Conservation (phyloP, 805 yeast genomes). For the Candida loeiensis region DNA sequence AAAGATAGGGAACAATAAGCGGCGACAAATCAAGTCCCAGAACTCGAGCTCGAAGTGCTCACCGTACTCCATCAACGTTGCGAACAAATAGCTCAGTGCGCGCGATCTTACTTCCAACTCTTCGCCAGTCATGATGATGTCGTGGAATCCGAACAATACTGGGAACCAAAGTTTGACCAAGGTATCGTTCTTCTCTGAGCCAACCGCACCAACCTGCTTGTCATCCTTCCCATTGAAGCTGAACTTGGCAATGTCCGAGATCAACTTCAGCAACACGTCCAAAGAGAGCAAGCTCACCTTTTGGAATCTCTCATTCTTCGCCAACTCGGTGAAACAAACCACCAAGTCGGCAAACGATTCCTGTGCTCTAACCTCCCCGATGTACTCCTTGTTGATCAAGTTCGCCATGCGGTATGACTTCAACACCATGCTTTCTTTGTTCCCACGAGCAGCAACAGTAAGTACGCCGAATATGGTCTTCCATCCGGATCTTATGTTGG, state of each 20-base stretch:
- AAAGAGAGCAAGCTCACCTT: constrained; percentile 77
- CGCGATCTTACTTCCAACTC: constrained; percentile 92
- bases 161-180: constrained; percentile 77
- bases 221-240: constrained; percentile 27
- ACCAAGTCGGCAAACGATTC: constrained; percentile 67
- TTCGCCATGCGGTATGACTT: constrained; percentile 63
- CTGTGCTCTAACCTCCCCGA: constrained; percentile 61
- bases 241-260: constrained; percentile 51
- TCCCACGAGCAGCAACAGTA: constrained; percentile 64
- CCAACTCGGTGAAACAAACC: constrained; percentile 71
- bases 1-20: constrained; percentile 86
- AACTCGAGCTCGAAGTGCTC: constrained; percentile 65
- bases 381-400: constrained; percentile 57
- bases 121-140: constrained; percentile 86
- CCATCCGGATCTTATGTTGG: constrained; percentile 90
- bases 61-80: constrained; percentile 76
- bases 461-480: constrained; percentile 78
- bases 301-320: constrained; percentile 82
- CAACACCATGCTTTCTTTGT: constrained; percentile 54
- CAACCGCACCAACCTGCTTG: constrained; percentile 14
- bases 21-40: constrained; percentile 79
- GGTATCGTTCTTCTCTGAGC: constrained; percentile 12
- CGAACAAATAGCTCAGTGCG: constrained; percentile 80
- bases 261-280: constrained; percentile 63
- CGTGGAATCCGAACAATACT: constrained; percentile 77